Conservation (phyloP, 2,329 filamentous ascomycete genomes). For the Talaromyces sp. region DNA sequence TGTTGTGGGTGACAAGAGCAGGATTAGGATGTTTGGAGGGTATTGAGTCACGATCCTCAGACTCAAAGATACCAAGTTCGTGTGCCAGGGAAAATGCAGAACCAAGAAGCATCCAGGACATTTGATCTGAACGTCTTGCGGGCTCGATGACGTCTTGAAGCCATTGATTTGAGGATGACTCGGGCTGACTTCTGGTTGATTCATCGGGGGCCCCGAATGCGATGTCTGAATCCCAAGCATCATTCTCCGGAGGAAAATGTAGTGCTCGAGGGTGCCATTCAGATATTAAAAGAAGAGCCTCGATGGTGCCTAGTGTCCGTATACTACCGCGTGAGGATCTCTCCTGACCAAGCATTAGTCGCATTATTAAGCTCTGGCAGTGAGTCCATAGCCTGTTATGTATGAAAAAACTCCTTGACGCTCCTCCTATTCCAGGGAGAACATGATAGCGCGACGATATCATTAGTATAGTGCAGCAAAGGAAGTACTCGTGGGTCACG, state of each 20-base stretch:
- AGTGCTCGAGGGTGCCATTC: conserved; percentile 55
- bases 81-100: conserved; percentile 51
- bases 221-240: conserved; percentile 54
- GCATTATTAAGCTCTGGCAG: conserved; percentile 50
- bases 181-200: conserved; percentile 33
- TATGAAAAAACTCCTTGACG: conserved; percentile 48
- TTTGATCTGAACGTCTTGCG: conserved; percentile 51
- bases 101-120: conserved; percentile 58
- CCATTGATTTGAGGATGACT: conserved; percentile 42
- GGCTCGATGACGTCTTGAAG: conserved; percentile 52
- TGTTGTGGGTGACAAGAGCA: conserved; percentile 20
- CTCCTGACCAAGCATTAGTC: conserved; percentile 52
- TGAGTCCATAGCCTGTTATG: conserved; percentile 53
- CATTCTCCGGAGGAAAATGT: conserved; percentile 50
- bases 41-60: conserved; percentile 27
- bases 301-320: conserved; percentile 49
- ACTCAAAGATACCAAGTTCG: conserved; percentile 49
- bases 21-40: conserved; percentile 17
- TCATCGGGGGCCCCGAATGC: conserved; percentile 31
- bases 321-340: conserved; percentile 49
- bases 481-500: conserved; percentile 50
- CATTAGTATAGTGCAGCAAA: conserved; percentile 52
- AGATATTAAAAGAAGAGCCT: conserved; percentile 50
- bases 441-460: conserved; percentile 51
- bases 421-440: conserved; percentile 37